These are phyloP conservation scores for Carpinus viminea DNA, from an alignment of 306 rosid genomes.

Conservation along the genomic window DNA sequence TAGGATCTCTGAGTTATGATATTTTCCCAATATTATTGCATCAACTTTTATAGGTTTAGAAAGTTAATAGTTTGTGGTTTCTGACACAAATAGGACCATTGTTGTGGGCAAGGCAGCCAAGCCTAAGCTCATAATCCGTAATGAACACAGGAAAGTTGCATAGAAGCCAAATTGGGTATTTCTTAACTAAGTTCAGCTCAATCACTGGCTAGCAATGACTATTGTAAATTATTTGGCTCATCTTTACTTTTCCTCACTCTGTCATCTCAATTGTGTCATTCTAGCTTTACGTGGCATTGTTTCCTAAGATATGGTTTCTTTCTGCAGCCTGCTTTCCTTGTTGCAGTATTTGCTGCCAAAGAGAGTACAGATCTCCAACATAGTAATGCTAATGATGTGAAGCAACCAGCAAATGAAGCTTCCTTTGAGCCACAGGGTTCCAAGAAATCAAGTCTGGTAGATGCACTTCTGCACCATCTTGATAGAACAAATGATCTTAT, in stretches of 20 bases:
- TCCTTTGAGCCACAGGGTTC: conserved; percentile 36
- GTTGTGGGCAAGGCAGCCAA: neutral
- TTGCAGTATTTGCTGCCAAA: conserved; percentile 55
- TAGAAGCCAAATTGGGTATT: neutral
- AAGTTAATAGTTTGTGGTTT: neutral
- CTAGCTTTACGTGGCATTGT: neutral
- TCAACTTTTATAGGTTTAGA: neutral
- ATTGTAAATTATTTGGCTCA: neutral
- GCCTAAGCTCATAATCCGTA: neutral
- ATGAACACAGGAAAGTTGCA: neutral
- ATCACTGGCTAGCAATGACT: neutral
- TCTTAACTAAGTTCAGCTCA: neutral
- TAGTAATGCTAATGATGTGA: conserved; percentile 39
- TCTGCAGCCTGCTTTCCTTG: conserved; percentile 87
- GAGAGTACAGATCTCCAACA: conserved; percentile 40
- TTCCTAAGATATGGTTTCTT: conserved; percentile 27
- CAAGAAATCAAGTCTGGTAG: conserved; percentile 48
- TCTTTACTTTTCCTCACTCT: neutral
- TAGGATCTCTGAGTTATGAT: conserved; percentile 11
- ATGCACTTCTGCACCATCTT: conserved; percentile 54
- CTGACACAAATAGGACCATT: neutral
- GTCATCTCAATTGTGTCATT: neutral
- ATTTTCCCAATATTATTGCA: neutral
- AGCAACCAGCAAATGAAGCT: conserved; percentile 49
- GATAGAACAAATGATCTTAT: conserved; percentile 49